Percentiles rank a stretch among this genome's conserved stretches.
Conservation (phyloP, 148 eudicot genomes). For the Silene latifolia region DNA sequence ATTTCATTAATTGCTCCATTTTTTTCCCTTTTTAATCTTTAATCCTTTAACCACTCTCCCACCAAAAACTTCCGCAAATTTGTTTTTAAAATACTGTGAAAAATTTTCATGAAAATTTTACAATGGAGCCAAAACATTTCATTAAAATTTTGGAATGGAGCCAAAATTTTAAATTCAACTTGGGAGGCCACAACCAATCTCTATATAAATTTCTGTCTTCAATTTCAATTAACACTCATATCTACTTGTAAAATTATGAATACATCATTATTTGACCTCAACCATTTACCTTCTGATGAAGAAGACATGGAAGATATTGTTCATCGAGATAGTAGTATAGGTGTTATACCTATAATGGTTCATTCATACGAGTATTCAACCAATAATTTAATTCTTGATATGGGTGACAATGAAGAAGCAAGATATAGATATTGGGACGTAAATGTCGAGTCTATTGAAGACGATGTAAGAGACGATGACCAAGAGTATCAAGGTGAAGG, state of each 20-base stretch:
- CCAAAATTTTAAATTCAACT: background rate
- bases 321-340: background rate
- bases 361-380: background rate
- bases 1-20: too few species aligned
- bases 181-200: background rate
- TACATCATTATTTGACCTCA: background rate
- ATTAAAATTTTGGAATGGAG: too few species aligned
- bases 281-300: background rate
- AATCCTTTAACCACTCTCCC: too few species aligned
- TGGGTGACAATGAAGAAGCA: background rate
- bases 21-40: too few species aligned
- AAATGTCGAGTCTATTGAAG: background rate
- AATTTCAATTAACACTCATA: background rate
- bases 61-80: too few species aligned
- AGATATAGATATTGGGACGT: background rate
- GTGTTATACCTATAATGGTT: background rate
- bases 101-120: background rate
- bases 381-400: background rate
- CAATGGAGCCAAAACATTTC: background rate
- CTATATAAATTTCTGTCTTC: background rate
- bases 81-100: background rate
- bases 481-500: background rate
- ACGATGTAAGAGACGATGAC: background rate
- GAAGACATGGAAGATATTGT: too few species aligned
- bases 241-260: background rate